Evolutionary conservation across 805 yeast species (phyloP).

Genomic region (Wickerhamomyces silvicola): DNA sequence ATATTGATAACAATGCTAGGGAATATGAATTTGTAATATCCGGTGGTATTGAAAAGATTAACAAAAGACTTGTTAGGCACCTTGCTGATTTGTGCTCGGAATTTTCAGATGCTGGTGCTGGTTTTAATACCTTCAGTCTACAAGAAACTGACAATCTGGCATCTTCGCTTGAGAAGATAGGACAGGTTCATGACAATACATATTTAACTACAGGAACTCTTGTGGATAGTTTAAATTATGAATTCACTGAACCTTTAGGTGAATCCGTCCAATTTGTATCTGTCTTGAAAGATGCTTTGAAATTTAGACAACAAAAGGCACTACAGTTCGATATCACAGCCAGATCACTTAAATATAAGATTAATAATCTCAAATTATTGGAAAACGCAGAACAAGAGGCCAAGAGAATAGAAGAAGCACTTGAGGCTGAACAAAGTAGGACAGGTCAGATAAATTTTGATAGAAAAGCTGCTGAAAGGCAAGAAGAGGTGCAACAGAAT

Average conservation of each 20-base stretch:
- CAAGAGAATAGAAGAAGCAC: conserved; percentile 31
- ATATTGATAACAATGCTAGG: conserved; percentile 36
- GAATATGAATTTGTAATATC: conserved; percentile 41
- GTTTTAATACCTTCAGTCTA: conserved; percentile 51
- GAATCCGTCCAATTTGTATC: conserved; percentile 63
- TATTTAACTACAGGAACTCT: conserved; percentile 46
- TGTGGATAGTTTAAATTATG: conserved; percentile 46
- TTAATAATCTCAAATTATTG: conserved; percentile 27
- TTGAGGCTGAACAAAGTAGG: conserved; percentile 17
- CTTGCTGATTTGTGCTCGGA: conserved; percentile 51
- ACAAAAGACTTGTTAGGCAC: conserved; percentile 45
- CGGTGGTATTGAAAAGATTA: conserved; percentile 47
- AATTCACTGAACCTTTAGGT: conserved; percentile 61
- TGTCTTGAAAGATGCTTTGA: conserved; percentile 47
- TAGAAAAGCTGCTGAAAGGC: conserved; percentile 17
- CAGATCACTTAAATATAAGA: conserved; percentile 30
- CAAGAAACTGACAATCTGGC: conserved; percentile 38
- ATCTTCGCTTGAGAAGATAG: conserved; percentile 65
- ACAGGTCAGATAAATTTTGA: conserved; percentile 25
- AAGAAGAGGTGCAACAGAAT: conserved; percentile 6
- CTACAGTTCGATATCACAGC: conserved; percentile 38
- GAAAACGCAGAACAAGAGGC: conserved; percentile 40
- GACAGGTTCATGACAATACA: conserved; percentile 76
- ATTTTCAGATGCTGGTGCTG: conserved; percentile 68
- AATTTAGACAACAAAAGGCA: conserved; percentile 46